A percentile compares a stretch with the other conserved stretches of the same genome.
Conservation (phyloP, 2,329 filamentous ascomycete species). For the Sclerotinia nivalis region DNA sequence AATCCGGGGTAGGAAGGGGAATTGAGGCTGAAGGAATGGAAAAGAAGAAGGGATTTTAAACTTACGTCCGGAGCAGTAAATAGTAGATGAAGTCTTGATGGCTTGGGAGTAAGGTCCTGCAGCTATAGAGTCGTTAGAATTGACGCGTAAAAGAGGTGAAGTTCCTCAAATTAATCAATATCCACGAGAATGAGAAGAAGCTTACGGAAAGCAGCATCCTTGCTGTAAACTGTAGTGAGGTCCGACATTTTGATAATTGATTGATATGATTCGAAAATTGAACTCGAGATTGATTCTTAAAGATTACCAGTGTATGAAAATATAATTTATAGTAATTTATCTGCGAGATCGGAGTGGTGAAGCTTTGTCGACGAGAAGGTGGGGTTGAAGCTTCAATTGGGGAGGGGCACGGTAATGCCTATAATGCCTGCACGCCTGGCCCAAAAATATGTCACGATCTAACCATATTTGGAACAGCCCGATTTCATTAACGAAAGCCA, state of each 20-base stretch:
- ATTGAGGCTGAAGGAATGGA: background rate
- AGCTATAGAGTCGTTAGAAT: constrained; percentile 19
- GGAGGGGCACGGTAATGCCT: constrained; percentile 1
- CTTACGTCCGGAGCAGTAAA: constrained; percentile 62
- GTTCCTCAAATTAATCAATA: background rate
- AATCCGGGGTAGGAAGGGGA: constrained; percentile 57
- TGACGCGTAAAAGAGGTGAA: background rate
- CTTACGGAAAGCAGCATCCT: constrained; percentile 42
- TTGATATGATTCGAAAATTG: background rate
- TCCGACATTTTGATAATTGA: constrained; percentile 38
- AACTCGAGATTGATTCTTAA: background rate
- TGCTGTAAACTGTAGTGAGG: constrained; percentile 40
- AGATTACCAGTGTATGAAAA: background rate
- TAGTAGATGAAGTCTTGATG: constrained; percentile 63
- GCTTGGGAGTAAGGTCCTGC: constrained; percentile 25
- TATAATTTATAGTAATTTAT: constrained; percentile 1
- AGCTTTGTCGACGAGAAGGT: constrained; percentile 16
- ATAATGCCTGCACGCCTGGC: background rate
- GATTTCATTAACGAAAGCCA: constrained; percentile 12
- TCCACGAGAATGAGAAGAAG: background rate
- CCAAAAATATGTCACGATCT: background rate
- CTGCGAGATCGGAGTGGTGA: constrained; percentile 19
- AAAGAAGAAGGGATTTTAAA: background rate
- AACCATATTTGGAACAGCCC: constrained; percentile 20
- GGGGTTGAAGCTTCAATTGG: constrained; percentile 13